These are phyloP conservation scores for Globisporangium abappressorium DNA, from an alignment of 352 stramenopile genomes.

Conservation along the genomic window DNA sequence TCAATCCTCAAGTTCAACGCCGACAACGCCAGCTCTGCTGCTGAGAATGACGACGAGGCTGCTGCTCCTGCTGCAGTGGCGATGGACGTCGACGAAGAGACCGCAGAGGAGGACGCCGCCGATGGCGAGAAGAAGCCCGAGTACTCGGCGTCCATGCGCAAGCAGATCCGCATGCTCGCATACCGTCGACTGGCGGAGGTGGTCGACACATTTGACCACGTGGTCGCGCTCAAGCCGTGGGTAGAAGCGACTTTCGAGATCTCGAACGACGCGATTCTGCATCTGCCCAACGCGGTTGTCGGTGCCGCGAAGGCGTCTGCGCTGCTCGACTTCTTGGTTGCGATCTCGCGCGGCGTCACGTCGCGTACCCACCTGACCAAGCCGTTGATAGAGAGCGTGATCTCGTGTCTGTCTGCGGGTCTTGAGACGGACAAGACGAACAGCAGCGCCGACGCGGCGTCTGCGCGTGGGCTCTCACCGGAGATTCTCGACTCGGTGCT, in stretches of 20 bases:
- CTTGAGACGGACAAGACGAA: conserved; percentile 24
- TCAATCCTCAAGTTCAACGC: conserved; percentile 65
- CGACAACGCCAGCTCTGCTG: conserved; percentile 4
- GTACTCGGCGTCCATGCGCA: conserved; percentile 55
- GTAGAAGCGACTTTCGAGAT: conserved; percentile 43
- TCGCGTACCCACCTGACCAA: conserved; percentile 38
- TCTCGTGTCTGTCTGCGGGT: conserved; percentile 67
- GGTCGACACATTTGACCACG: conserved; percentile 75
- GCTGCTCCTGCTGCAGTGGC: conserved; percentile 1
- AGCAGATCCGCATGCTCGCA: conserved; percentile 78
- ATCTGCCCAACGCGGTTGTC: conserved; percentile 67
- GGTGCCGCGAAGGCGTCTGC: conserved; percentile 75
- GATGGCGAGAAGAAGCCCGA: conserved; percentile 17
- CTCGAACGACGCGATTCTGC: conserved; percentile 53
- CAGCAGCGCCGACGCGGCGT: conserved; percentile 19
- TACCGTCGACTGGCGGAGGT: conserved; percentile 75
- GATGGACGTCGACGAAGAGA: conserved; percentile 24
- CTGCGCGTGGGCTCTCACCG: conserved; percentile 48
- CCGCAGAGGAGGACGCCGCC: conserved; percentile 22
- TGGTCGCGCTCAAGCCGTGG: conserved; percentile 64
- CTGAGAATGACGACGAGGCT: conserved; percentile 9
- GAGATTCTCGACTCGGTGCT: conserved; percentile 71
- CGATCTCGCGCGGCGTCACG: conserved; percentile 43
- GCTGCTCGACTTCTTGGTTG: conserved; percentile 71
- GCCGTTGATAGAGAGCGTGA: conserved; percentile 41